Evolutionary conservation across 371 early-diverging fungal species (phyloP).

Genomic region (Chytridium lagenaria): DNA sequence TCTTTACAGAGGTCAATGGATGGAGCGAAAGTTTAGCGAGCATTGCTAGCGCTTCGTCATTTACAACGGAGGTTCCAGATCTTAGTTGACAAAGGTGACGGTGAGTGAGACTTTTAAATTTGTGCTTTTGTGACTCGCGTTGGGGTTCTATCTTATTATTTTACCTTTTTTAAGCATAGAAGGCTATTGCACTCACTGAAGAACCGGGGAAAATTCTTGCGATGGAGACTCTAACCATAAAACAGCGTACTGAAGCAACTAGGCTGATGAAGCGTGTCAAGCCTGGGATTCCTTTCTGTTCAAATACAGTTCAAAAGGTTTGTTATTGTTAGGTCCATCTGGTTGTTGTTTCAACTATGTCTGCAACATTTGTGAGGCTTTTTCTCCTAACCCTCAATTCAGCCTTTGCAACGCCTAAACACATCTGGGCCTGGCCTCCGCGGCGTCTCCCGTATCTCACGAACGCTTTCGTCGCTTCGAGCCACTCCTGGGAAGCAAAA

Average conservation of each 20-base stretch:
- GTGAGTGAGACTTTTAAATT: not conserved
- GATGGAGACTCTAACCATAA: not conserved
- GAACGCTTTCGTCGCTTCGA: not conserved
- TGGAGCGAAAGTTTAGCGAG: too few relatives aligned
- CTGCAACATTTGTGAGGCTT: not conserved
- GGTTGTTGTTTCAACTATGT: not conserved
- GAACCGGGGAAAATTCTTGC: not conserved
- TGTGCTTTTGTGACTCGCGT: not conserved
- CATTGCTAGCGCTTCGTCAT: too few relatives aligned
- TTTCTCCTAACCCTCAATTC: not conserved
- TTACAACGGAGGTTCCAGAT: too few relatives aligned
- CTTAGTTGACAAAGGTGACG: not conserved
- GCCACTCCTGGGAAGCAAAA: not conserved
- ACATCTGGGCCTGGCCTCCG: not conserved
- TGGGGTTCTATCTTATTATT: not conserved
- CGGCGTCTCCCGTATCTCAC: slow-evolving; percentile 6
- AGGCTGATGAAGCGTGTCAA: not conserved
- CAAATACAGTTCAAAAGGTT: not conserved
- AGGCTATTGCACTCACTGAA: too few relatives aligned
- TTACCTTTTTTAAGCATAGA: too few relatives aligned
- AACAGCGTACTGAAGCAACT: not conserved
- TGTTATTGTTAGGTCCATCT: not conserved
- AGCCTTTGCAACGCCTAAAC: not conserved
- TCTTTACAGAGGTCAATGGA: too few relatives aligned
- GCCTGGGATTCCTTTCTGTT: not conserved